Percentiles rank a stretch among this genome's conserved stretches.
These are phyloP conservation scores for Hymenotorrendiella dingleyae DNA, from an alignment of 2,329 filamentous ascomycete genomes.

Conservation along the genomic window DNA sequence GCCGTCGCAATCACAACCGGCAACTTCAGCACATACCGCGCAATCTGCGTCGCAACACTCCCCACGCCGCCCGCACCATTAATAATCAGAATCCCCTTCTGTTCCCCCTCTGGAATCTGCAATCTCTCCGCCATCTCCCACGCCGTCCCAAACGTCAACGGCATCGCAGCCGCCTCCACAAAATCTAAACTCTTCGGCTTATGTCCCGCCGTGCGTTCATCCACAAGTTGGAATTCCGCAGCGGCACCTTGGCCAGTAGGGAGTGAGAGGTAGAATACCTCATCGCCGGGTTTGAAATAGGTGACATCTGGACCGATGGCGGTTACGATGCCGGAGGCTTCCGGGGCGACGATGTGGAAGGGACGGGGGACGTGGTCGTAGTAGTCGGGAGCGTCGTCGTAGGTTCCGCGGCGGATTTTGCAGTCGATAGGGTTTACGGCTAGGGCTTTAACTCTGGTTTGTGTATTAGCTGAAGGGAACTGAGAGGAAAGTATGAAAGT, in stretches of 20 bases:
- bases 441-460: conserved; percentile 30
- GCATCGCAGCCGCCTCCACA: conserved; percentile 38
- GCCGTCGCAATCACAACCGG: conserved; percentile 40
- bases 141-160: conserved; percentile 39
- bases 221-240: conserved; percentile 38
- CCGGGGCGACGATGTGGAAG: conserved; percentile 38
- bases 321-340: conserved; percentile 36
- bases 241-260: conserved; percentile 37
- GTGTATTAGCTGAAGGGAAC: neutral
- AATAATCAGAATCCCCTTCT: conserved; percentile 38
- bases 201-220: conserved; percentile 33
- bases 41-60: conserved; percentile 39
- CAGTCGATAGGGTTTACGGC: conserved; percentile 37
- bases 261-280: conserved; percentile 37
- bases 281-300: conserved; percentile 37
- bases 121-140: conserved; percentile 39
- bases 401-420: conserved; percentile 31
- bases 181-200: conserved; percentile 37
- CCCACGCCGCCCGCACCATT: conserved; percentile 42
- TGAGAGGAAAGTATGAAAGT: neutral
- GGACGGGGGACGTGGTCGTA: conserved; percentile 24
- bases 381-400: conserved; percentile 36
- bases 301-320: conserved; percentile 30
- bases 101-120: conserved; percentile 24
- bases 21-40: conserved; percentile 33